Base-by-base conservation (phyloP, 352 stramenopile species). In the Globisporangium camurandrum region DNA sequence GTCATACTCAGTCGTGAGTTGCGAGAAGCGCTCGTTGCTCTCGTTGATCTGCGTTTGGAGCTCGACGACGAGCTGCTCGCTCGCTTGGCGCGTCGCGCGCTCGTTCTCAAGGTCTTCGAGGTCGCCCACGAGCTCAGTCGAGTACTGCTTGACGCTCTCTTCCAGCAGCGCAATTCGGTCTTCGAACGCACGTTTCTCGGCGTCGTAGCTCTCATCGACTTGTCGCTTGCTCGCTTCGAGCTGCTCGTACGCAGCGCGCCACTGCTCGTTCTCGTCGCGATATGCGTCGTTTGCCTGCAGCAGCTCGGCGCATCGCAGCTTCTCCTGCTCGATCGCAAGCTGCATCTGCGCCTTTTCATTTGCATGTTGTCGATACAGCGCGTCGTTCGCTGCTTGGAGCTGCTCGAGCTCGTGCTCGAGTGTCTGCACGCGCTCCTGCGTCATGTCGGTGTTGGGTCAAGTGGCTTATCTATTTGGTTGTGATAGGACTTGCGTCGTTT, bases 341-440 rank as follows among this genome's bases (percentile, higher is more conserved):
- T 91, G 79, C 72, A 88, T 88, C 50, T 85, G 72, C 24, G 73
- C 72, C 56, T 91, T 88, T 22, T 88, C 79, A 45, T 84, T 81
- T 4, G 75, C 74, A 47, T 82, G 76, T 39, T 86, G 71, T 39
- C 66, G 64, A 31, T 86, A 84, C 0, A 88, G 59, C 33, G 62
- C 54, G 34, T 88, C 80, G 56, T 84, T 81, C 14, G 64, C 69
- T 42, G 75, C 51, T 16, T 71, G 68, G 14, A 86, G 64, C 43
- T 71, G 62, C 8, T 64, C 61, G 14, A 84, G 57, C 47, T 88
- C 73, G 20, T 84, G 62, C 40, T 83, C 63, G n/a, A 70, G 59
- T 30, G 45, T 56, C 37, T 70, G 66, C 36, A 64, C 49, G 17
- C 46, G 51, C 43, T 81, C 67, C 19, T 49, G 42, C 26, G 58